phyloP scores from a whole-genome alignment of 148 eudicot species.

The Drosera capensis region DNA sequence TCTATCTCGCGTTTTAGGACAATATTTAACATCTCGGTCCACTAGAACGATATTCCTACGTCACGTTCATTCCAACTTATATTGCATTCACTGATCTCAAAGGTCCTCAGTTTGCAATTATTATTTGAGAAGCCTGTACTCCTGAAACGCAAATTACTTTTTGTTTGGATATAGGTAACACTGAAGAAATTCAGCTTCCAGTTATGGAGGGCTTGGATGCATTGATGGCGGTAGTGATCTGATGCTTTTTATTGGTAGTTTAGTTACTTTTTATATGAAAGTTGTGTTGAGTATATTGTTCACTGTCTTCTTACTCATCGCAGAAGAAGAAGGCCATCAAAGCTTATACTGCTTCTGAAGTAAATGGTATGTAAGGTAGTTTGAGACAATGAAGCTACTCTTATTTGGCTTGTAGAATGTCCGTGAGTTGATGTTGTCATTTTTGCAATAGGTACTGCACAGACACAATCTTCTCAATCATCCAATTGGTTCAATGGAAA shows the following conservation, averaged over 20 bases:
- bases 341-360: constrained; percentile 26
- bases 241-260: background rate
- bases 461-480: constrained; percentile 18
- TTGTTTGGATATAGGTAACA: constrained; percentile 15
- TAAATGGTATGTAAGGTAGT: constrained; percentile 28
- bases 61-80: too few relatives aligned
- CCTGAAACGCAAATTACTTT: background rate
- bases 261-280: too few relatives aligned
- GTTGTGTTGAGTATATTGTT: background rate
- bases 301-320: constrained; percentile 5
- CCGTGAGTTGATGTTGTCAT: constrained; percentile 1
- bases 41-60: too few relatives aligned
- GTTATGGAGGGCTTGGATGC: constrained; percentile 61
- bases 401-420: background rate
- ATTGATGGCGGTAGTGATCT: constrained; percentile 34
- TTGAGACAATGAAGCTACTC: constrained; percentile 4
- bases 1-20: too few relatives aligned
- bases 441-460: constrained; percentile 31
- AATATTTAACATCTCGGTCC: too few relatives aligned
- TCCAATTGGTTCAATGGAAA: constrained; percentile 35
- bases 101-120: too few relatives aligned
- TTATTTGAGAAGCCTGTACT: too few relatives aligned
- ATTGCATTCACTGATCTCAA: too few relatives aligned
- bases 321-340: constrained; percentile 26
- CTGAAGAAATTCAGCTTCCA: constrained; percentile 39